Percentiles rank a stretch among this genome's conserved stretches.
Conservation (phyloP, 257 asterid species). For the Verbena officinalis region DNA sequence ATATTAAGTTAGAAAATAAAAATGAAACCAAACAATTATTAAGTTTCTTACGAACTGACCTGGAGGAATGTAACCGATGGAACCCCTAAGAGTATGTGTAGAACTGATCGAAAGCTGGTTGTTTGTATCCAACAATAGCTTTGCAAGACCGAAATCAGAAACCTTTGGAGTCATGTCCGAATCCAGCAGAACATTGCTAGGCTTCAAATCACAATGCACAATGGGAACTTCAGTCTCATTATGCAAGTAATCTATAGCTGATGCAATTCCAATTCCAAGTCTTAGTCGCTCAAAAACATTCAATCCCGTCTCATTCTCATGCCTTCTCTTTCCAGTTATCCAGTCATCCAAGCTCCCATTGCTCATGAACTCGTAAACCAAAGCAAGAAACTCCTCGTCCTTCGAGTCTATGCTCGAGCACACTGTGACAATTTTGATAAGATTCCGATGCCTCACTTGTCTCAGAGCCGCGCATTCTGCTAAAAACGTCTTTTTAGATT, state of each 20-base stretch:
- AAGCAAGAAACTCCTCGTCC: constrained; percentile 51
- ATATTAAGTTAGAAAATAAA: too few species aligned
- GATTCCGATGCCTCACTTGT: constrained; percentile 58
- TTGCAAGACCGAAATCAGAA: constrained; percentile 68
- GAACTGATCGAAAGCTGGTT: constrained; percentile 42
- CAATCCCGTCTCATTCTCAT: constrained; percentile 28
- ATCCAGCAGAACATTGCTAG: constrained; percentile 60
- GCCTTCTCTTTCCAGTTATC: constrained; percentile 47
- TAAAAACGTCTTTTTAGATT: constrained; percentile 40
- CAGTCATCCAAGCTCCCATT: constrained; percentile 71
- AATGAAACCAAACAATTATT: too few species aligned
- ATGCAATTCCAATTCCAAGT: constrained; percentile 48
- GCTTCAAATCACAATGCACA: constrained; percentile 67
- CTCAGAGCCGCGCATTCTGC: constrained; percentile 59
- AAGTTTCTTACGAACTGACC: too few species aligned
- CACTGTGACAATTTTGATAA: constrained; percentile 49
- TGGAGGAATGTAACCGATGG: constrained; percentile 80
- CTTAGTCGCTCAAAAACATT: constrained; percentile 39
- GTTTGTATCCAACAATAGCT: constrained; percentile 32
- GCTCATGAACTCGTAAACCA: constrained; percentile 58
- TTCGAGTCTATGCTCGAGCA: constrained; percentile 52
- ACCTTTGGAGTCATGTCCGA: constrained; percentile 59
- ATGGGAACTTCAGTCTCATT: constrained; percentile 45
- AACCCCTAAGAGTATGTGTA: constrained; percentile 54
- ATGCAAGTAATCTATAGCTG: constrained; percentile 57